Evolutionary conservation across 768 basidiomycete genomes (phyloP).

Genomic region (Lyophyllum semitale): DNA sequence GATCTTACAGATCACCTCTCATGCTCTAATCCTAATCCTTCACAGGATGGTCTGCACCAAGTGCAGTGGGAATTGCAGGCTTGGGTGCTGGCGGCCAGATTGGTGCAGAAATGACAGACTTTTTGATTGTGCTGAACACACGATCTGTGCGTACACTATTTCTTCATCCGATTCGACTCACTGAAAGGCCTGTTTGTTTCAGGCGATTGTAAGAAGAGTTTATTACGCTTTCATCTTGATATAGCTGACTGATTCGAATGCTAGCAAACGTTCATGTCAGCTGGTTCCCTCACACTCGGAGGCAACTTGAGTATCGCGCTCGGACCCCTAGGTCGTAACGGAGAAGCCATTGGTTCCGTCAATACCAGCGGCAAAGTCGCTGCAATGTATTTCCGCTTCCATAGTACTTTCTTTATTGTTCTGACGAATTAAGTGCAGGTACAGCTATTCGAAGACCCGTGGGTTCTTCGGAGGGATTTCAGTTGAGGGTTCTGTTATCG

Average conservation of each 20-base stretch:
- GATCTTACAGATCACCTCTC: not conserved
- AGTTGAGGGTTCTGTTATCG: slow-evolving; percentile 85
- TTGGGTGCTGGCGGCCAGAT: slow-evolving; percentile 84
- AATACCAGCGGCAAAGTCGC: slow-evolving; percentile 86
- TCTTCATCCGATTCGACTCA: slow-evolving; percentile 8
- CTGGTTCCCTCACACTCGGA: slow-evolving; percentile 87
- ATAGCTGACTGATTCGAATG: not conserved
- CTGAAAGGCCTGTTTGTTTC: slow-evolving; percentile 5
- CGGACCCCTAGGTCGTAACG: slow-evolving; percentile 92
- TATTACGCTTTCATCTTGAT: not conserved
- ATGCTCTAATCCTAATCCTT: slow-evolving; percentile 2
- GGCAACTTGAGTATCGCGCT: slow-evolving; percentile 89
- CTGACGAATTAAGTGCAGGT: slow-evolving; percentile 45
- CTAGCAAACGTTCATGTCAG: slow-evolving; percentile 89
- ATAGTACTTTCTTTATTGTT: not conserved
- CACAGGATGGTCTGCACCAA: slow-evolving; percentile 89
- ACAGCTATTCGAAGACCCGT: slow-evolving; percentile 89
- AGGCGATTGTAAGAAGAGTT: slow-evolving; percentile 64
- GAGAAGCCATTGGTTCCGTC: slow-evolving; percentile 85
- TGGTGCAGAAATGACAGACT: slow-evolving; percentile 89
- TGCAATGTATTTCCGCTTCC: slow-evolving; percentile 66
- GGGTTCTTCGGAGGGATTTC: slow-evolving; percentile 94
- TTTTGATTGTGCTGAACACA: slow-evolving; percentile 87
- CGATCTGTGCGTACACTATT: slow-evolving; percentile 52
- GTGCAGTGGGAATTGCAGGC: slow-evolving; percentile 92